Percentiles rank a stretch among this genome's conserved stretches.
Evolutionary conservation across 2,329 filamentous ascomycete species (phyloP).

Genomic region (Ophiocordyceps polyrhachis-furcata): DNA sequence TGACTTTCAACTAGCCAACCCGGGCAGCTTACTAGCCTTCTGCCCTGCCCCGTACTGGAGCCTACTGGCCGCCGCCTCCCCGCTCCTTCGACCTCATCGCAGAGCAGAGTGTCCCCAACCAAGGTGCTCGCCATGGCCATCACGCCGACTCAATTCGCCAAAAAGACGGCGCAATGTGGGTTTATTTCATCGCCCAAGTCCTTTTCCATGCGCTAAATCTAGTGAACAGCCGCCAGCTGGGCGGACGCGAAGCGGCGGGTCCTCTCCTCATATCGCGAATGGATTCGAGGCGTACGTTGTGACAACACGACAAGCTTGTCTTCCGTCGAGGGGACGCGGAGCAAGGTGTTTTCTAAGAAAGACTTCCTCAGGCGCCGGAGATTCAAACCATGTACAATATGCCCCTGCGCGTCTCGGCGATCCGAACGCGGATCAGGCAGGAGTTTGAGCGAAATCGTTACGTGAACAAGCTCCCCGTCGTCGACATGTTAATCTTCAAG

Average conservation of each 20-base stretch:
- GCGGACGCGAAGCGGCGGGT: slow-evolving; percentile 74
- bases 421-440: slow-evolving; percentile 87
- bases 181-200: slow-evolving; percentile 6
- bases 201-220: slow-evolving; percentile 19
- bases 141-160: slow-evolving; percentile 81
- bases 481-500: slow-evolving; percentile 81
- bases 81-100: not conserved
- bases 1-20: not conserved
- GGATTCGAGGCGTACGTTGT: slow-evolving; percentile 82
- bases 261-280: slow-evolving; percentile 77
- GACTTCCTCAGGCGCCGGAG: slow-evolving; percentile 56
- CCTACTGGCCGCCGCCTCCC: not conserved
- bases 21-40: too few relatives aligned
- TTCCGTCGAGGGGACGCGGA: not conserved
- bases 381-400: slow-evolving; percentile 96
- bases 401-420: slow-evolving; percentile 66
- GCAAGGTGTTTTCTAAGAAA: not conserved
- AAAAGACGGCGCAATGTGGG: slow-evolving; percentile 62
- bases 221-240: slow-evolving; percentile 61
- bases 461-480: slow-evolving; percentile 70
- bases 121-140: slow-evolving; percentile 53
- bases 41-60: too few relatives aligned
- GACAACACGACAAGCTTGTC: not conserved
- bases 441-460: slow-evolving; percentile 94
- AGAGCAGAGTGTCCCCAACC: slow-evolving; percentile 7